Conservation (phyloP, 2,329 filamentous ascomycete species). For the Exophiala phaeomuriformis region DNA sequence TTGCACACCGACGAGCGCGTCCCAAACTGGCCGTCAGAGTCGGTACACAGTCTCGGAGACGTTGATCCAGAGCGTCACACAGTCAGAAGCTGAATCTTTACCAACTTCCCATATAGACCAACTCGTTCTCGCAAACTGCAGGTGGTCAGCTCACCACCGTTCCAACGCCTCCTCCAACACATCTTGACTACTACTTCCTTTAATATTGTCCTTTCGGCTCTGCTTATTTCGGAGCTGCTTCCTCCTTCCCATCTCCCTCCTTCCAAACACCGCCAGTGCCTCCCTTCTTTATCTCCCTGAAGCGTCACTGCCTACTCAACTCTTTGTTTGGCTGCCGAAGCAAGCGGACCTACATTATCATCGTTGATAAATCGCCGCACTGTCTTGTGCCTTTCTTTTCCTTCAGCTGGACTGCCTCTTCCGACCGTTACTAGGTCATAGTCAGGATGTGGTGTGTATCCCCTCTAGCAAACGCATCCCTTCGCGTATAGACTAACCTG, state of each 20-base stretch:
- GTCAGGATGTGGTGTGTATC: conserved; percentile 22
- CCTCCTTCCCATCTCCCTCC: background rate
- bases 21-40: background rate
- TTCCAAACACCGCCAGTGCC: conserved; percentile 1
- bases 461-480: background rate
- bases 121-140: background rate
- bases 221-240: background rate
- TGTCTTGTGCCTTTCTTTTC: conserved; percentile 2
- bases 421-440: background rate
- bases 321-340: conserved; percentile 9
- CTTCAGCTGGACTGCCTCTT: background rate
- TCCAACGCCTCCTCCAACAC: too few species aligned
- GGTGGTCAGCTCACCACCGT: background rate
- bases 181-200: too few species aligned
- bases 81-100: background rate
- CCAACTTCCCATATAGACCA: background rate
- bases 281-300: conserved; percentile 13
- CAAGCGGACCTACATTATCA: background rate
- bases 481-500: background rate
- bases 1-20: background rate
- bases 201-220: background rate
- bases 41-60: background rate
- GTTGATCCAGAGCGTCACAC: background rate
- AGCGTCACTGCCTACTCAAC: background rate
- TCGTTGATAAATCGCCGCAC: background rate